A percentile compares a stretch with the other conserved stretches of the same genome.
These are phyloP conservation scores for Pinus taeda DNA, from an alignment of 75 land plant genomes.

Conservation along the genomic window DNA sequence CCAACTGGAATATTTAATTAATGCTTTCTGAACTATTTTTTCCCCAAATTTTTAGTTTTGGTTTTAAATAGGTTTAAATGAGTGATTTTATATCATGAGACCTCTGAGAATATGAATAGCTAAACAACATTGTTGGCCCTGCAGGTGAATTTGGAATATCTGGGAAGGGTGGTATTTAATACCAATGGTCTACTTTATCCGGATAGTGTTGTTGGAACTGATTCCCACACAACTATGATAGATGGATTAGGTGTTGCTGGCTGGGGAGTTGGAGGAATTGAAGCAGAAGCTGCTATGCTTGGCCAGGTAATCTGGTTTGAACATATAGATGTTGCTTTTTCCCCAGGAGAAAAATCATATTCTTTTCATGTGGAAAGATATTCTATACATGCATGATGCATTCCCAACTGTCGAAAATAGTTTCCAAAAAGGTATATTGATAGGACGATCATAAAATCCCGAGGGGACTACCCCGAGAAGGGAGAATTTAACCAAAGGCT, in stretches of 20 bases:
- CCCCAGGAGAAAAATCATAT: background rate
- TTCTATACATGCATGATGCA: background rate
- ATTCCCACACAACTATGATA: slow-evolving; percentile 66
- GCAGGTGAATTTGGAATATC: slow-evolving; percentile 62
- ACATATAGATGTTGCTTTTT: background rate
- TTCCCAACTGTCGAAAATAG: background rate
- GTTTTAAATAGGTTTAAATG: too few relatives aligned
- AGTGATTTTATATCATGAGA: too few relatives aligned
- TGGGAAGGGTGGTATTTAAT: slow-evolving; percentile 59
- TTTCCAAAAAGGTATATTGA: background rate
- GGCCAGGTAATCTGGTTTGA: slow-evolving; percentile 37
- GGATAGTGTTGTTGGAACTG: slow-evolving; percentile 61
- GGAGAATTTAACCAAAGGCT: too few relatives aligned
- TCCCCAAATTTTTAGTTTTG: too few relatives aligned
- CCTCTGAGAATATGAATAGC: too few relatives aligned
- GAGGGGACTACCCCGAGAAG: background rate
- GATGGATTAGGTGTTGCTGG: slow-evolving; percentile 73
- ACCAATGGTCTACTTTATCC: slow-evolving; percentile 50
- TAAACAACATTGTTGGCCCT: background rate
- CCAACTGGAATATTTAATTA: too few relatives aligned
- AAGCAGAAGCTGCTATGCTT: slow-evolving; percentile 69
- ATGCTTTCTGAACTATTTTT: background rate
- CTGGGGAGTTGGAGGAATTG: slow-evolving; percentile 70
- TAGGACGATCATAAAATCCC: background rate
- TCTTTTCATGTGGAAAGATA: background rate